Evolutionary conservation across 768 basidiomycete genomes (phyloP).

Genomic region (Psilocybe tampanensis): DNA sequence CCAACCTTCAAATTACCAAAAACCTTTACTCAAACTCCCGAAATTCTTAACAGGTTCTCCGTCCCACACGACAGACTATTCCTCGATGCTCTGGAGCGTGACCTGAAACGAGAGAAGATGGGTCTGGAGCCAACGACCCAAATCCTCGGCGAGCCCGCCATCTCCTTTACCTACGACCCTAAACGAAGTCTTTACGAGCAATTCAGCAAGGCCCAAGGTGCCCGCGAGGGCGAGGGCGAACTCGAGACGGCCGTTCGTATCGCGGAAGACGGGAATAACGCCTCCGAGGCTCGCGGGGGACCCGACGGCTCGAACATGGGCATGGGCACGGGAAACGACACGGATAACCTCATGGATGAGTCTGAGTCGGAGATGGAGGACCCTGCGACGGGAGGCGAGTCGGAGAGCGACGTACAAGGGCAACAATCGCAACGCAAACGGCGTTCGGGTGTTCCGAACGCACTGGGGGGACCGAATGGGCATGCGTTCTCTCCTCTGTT

Average conservation of each 20-base stretch:
- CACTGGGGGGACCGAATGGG: constrained; percentile 36
- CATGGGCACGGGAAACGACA: too few species aligned
- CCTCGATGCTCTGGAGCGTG: constrained; percentile 94
- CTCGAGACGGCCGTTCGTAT: constrained; percentile 37
- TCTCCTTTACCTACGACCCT: constrained; percentile 87
- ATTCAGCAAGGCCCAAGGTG: constrained; percentile 57
- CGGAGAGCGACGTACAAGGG: constrained; percentile 8
- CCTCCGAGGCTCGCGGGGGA: constrained; percentile 7
- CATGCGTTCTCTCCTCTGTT: constrained; percentile 66
- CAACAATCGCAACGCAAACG: constrained; percentile 11
- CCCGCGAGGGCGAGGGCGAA: constrained; percentile 43
- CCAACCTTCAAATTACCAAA: background rate
- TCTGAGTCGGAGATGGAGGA: constrained; percentile 21
- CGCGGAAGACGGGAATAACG: constrained; percentile 30
- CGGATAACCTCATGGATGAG: constrained; percentile 18
- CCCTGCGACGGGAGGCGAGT: constrained; percentile 19
- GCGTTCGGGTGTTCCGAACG: background rate
- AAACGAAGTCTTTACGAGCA: constrained; percentile 88
- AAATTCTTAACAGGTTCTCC: constrained; percentile 73
- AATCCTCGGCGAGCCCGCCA: constrained; percentile 75
- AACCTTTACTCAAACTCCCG: background rate
- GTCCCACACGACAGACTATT: constrained; percentile 97
- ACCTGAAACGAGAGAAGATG: constrained; percentile 94
- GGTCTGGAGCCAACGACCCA: constrained; percentile 83
- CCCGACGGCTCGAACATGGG: constrained; percentile 10